phyloP scores from a whole-genome alignment of 2,329 filamentous ascomycete species.

The Botrytis sinoallii region DNA sequence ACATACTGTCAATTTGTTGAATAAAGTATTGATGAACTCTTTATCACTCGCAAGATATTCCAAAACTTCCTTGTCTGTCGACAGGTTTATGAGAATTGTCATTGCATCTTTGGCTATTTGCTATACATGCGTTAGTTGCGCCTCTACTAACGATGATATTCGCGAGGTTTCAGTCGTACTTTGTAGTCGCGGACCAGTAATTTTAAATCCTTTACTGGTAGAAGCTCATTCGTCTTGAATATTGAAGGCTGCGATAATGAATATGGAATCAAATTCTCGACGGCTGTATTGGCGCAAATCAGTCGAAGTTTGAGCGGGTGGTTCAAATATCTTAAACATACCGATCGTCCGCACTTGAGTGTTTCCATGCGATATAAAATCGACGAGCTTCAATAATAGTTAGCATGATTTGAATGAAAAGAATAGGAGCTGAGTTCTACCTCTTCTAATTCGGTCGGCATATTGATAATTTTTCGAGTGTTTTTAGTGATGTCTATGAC shows the following conservation, averaged over 20 bases:
- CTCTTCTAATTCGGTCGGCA: slow-evolving; percentile 76
- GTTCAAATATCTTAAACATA: slow-evolving; percentile 39
- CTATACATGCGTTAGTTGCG: slow-evolving; percentile 43
- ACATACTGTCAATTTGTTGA: slow-evolving; percentile 73
- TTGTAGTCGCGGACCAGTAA: slow-evolving; percentile 79
- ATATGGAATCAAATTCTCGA: slow-evolving; percentile 83
- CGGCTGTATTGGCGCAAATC: slow-evolving; percentile 49
- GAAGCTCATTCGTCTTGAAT: slow-evolving; percentile 77
- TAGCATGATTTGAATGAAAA: not conserved
- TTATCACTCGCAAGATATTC: slow-evolving; percentile 73
- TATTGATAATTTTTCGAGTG: slow-evolving; percentile 38
- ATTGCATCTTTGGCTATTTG: slow-evolving; percentile 91
- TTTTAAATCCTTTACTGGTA: slow-evolving; percentile 83
- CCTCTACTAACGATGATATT: not conserved
- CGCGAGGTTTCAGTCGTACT: slow-evolving; percentile 48
- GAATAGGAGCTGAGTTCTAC: slow-evolving; percentile 43
- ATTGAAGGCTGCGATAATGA: slow-evolving; percentile 69
- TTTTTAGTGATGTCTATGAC: slow-evolving; percentile 1
- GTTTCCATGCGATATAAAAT: slow-evolving; percentile 89
- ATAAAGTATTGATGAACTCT: slow-evolving; percentile 70
- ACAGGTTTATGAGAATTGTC: slow-evolving; percentile 84
- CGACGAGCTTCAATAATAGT: slow-evolving; percentile 64
- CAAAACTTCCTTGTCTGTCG: slow-evolving; percentile 72
- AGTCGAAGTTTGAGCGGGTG: slow-evolving; percentile 21
- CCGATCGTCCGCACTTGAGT: slow-evolving; percentile 82